Evolutionary conservation across 1,284 basidiomycete species (phyloP).

Genomic region (Agroathelia rolfsii): DNA sequence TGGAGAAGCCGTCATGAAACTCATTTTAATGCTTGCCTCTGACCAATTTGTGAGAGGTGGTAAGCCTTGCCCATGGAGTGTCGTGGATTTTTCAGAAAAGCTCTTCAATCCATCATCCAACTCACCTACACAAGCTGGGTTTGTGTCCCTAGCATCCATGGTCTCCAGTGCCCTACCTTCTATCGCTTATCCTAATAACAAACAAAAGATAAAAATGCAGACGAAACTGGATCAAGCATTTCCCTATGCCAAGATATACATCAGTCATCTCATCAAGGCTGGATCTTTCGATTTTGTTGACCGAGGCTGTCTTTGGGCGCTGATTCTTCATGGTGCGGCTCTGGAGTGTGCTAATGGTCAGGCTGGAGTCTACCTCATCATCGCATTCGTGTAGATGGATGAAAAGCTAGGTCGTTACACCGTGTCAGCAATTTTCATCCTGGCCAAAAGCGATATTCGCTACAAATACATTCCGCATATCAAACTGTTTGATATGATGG

Average conservation of each 20-base stretch:
- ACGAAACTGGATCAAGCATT: too few relatives aligned
- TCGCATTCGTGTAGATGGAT: constrained; percentile 15
- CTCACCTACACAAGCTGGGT: too few relatives aligned
- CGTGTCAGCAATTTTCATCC: constrained; percentile 16
- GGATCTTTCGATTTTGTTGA: constrained; percentile 13
- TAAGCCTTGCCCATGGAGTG: too few relatives aligned
- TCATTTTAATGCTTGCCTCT: constrained; percentile 11
- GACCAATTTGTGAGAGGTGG: too few relatives aligned
- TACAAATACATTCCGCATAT: too few relatives aligned
- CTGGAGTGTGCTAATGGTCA: constrained; percentile 16
- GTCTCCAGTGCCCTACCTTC: too few relatives aligned
- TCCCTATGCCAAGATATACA: constrained; percentile 16
- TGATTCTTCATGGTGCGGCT: constrained; percentile 18
- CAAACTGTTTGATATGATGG: constrained; percentile 14
- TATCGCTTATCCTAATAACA: too few relatives aligned
- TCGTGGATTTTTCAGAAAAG: too few relatives aligned
- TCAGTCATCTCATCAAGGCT: constrained; percentile 22
- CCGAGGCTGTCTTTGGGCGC: constrained; percentile 12
- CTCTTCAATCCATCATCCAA: too few relatives aligned
- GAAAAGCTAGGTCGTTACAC: constrained; percentile 8
- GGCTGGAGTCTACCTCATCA: constrained; percentile 14
- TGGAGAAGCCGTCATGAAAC: constrained; percentile 10
- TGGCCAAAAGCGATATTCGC: constrained; percentile 19
- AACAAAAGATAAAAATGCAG: too few relatives aligned
- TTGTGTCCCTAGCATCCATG: too few relatives aligned